phyloP scores from a whole-genome alignment of 208 protist genomes.

The Trypanosoma theileri region DNA sequence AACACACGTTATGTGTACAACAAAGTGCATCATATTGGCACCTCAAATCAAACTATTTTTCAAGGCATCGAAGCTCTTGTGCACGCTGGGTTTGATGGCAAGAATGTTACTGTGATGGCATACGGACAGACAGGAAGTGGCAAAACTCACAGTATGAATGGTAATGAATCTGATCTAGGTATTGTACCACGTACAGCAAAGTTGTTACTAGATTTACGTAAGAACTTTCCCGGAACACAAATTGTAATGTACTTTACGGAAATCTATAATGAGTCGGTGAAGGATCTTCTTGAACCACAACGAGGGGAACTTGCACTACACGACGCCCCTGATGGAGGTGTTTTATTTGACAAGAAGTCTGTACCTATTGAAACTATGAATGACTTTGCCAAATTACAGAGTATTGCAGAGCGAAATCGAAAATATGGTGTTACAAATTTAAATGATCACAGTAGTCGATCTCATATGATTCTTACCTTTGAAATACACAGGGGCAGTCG shows the following conservation, averaged over 20 bases:
- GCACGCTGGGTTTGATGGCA: slow-evolving; percentile 77
- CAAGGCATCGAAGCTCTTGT: slow-evolving; percentile 69
- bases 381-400: slow-evolving; percentile 68
- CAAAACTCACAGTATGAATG: slow-evolving; percentile 92
- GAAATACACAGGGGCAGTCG: slow-evolving; percentile 62
- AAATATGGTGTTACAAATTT: slow-evolving; percentile 88
- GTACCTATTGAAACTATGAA: slow-evolving; percentile 59
- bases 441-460: slow-evolving; percentile 87
- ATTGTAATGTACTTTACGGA: slow-evolving; percentile 57
- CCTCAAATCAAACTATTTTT: slow-evolving; percentile 78
- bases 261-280: slow-evolving; percentile 86
- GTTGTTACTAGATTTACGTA: slow-evolving; percentile 64
- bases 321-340: slow-evolving; percentile 33
- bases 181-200: slow-evolving; percentile 48
- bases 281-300: slow-evolving; percentile 56
- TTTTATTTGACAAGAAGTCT: slow-evolving; percentile 42
- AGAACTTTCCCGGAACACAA: slow-evolving; percentile 38
- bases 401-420: slow-evolving; percentile 66
- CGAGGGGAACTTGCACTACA: slow-evolving; percentile 34
- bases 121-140: slow-evolving; percentile 93
- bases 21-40: slow-evolving; percentile 81
- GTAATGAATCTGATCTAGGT: slow-evolving; percentile 33
- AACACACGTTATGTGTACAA: slow-evolving; percentile 83
- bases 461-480: slow-evolving; percentile 86
- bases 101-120: slow-evolving; percentile 91